Base-by-base conservation (phyloP, 1,284 basidiomycete species). In the Apiotrichum domesticum region DNA sequence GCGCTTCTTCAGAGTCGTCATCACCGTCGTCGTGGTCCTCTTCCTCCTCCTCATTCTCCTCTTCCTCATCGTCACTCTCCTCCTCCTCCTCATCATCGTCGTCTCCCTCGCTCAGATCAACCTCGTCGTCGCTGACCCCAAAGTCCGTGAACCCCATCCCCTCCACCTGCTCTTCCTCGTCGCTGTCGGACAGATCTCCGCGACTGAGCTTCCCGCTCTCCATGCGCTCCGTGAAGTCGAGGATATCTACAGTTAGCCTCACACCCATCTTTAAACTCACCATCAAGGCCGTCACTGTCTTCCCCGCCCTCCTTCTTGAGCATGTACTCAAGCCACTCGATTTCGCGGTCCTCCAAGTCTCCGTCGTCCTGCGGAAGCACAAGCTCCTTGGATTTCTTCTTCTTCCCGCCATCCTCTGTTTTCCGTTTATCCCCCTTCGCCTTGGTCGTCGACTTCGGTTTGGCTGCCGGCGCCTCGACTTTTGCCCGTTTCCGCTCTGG, bases 311-410 rank as follows among this genome's bases (percentile, higher is more conserved):
- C 68, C 63, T 83, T 81, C 21, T 66, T 62, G 14, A 92, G 79
- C 71, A 84, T 84, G 10, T 80, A 79, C 72, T 92, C 90, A 10
- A 92, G 78, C 78, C 87, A 85, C 1, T 83, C 80, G 49, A 91
- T 92, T 68, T 90, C 87, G 1, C 80, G 79, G 65, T 90, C 88
- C 63, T 91, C 90, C 35, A 84, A 79, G 45, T 82, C 78, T 13
- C 44, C 52, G 39, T 58, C 59, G 15, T 57, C 52, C 35, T 51
- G 50, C 6, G 56, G 57, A 3, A 63, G 60, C 82, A 54, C 77
- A 67, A 67, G 59, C 57, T 67, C 67, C 62, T 9, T 58, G 46
- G 70, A 70, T 51, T 67, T 57, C 39, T 32, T 33, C 52, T 37
- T 29, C 54, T 57, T 40, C 11, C 32, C 21, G 45, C 45, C 44